phyloP scores from a whole-genome alignment of 257 asterid species.

The Salvia rosmarinus region DNA sequence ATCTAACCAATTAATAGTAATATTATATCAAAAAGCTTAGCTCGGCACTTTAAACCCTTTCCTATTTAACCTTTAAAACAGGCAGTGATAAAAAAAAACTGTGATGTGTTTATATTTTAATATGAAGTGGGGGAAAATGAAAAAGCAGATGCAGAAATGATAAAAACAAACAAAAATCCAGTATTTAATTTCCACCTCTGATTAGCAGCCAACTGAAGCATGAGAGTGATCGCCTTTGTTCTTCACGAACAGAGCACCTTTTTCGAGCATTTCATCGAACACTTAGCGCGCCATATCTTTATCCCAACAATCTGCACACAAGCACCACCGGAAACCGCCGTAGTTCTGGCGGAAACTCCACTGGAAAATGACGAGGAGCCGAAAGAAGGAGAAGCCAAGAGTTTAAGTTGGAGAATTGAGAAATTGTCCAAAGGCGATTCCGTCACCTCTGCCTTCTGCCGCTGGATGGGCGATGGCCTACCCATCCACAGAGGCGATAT shows the following conservation, averaged over 20 bases:
- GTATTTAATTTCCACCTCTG: not conserved
- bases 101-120: too few relatives aligned
- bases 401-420: constrained; percentile 72
- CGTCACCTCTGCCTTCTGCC: constrained; percentile 70
- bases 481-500: constrained; percentile 79
- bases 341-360: constrained; percentile 26
- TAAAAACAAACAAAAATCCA: not conserved
- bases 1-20: not conserved
- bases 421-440: constrained; percentile 57
- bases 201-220: constrained; percentile 34
- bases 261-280: constrained; percentile 55
- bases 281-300: constrained; percentile 32
- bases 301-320: constrained; percentile 44
- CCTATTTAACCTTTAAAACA: too few relatives aligned
- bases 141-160: not conserved
- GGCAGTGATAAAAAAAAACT: too few relatives aligned
- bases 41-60: too few relatives aligned
- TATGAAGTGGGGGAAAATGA: too few relatives aligned
- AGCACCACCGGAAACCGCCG: constrained; percentile 16
- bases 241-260: constrained; percentile 38
- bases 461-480: constrained; percentile 97
- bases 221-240: constrained; percentile 45
- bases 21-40: too few relatives aligned
- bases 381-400: constrained; percentile 41
- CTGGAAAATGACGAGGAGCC: constrained; percentile 41